phyloP scores from a whole-genome alignment of 2,329 filamentous ascomycete species.

The Diaporthe caulivora region DNA sequence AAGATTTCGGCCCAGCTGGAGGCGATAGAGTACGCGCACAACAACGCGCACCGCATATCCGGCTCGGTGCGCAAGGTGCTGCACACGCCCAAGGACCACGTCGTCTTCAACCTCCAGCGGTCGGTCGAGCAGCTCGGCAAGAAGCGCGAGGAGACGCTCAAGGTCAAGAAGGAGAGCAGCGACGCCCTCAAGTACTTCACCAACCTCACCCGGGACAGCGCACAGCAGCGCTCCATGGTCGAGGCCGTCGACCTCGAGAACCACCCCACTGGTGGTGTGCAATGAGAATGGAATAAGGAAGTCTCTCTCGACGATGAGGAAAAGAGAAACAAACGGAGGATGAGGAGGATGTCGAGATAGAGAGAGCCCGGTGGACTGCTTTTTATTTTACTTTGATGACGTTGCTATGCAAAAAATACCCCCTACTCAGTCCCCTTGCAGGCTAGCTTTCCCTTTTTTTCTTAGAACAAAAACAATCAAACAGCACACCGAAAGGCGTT shows the following conservation, averaged over 20 bases:
- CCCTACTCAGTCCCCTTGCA: conserved; percentile 38
- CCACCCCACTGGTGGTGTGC: conserved; percentile 51
- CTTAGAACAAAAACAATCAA: neutral
- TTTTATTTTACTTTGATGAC: conserved; percentile 21
- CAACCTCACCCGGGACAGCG: conserved; percentile 80
- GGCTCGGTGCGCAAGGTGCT: conserved; percentile 89
- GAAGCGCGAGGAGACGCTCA: conserved; percentile 85
- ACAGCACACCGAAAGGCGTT: conserved; percentile 28
- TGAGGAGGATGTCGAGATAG: neutral
- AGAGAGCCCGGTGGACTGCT: neutral
- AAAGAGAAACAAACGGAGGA: neutral
- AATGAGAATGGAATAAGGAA: neutral
- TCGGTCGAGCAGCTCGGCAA: conserved; percentile 85
- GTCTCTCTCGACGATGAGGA: neutral
- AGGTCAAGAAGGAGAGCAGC: conserved; percentile 85
- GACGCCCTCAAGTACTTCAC: conserved; percentile 91
- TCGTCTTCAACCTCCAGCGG: conserved; percentile 85
- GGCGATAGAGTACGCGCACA: conserved; percentile 91
- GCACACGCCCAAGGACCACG: conserved; percentile 86
- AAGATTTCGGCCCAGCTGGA: conserved; percentile 87
- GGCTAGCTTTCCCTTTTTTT: conserved; percentile 18
- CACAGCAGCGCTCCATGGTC: conserved; percentile 63
- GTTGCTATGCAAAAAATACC: conserved; percentile 36
- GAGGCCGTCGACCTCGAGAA: conserved; percentile 68
- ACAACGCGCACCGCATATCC: conserved; percentile 87